Percentiles rank a stretch among this genome's conserved stretches.
Conservation (phyloP, 441 rosid species). For the Bocquillonia castaneifolia region DNA sequence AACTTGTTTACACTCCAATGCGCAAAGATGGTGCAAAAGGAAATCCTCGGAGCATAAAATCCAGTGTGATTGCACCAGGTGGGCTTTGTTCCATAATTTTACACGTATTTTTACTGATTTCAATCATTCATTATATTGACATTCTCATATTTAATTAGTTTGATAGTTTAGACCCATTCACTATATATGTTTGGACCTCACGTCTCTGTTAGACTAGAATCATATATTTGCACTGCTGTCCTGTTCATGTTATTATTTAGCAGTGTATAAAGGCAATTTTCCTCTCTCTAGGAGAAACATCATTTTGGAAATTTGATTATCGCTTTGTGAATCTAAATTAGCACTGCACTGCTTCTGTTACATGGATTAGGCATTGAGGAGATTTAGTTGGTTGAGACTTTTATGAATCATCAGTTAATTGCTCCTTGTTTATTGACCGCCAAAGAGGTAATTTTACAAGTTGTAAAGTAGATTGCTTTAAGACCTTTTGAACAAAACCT, state of each 20-base stretch:
- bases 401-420: not conserved
- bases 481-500: not conserved
- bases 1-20: constrained; percentile 77
- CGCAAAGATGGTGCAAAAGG: constrained; percentile 87
- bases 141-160: constrained; percentile 4
- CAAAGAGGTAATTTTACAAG: not conserved
- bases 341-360: not conserved
- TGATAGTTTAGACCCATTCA: not conserved
- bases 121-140: not conserved
- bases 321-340: not conserved
- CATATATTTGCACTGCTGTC: not conserved
- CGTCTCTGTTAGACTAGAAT: not conserved
- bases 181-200: not conserved
- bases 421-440: not conserved
- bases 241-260: not conserved
- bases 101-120: not conserved
- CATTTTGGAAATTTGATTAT: not conserved
- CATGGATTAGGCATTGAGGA: not conserved
- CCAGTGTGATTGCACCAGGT: constrained; percentile 79
- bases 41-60: constrained; percentile 52
- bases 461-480: not conserved
- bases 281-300: not conserved
- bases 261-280: not conserved
- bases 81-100: constrained; percentile 25
- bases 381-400: constrained; percentile 7